Evolutionary conservation across 2,329 filamentous ascomycete species (phyloP), one percentile per base, ranked within the genome.

Genomic region (Neopestalotiopsis sp.): DNA sequence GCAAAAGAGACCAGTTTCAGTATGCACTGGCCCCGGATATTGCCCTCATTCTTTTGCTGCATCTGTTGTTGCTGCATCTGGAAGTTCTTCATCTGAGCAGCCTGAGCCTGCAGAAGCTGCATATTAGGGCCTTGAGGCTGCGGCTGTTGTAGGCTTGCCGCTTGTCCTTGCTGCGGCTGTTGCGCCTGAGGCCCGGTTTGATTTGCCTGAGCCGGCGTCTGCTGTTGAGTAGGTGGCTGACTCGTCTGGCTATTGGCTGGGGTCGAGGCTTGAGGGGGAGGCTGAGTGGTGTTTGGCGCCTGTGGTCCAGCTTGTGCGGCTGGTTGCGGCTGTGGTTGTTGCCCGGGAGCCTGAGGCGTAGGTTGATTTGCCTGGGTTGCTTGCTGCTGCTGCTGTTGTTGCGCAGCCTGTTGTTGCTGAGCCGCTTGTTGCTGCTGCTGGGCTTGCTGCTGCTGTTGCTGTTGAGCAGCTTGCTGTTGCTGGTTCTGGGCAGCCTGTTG

Each of bases 1-100:
- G 88, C 81, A 76, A 91, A 91, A 71, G 88, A 87, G 80, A 89
- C 85, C 58, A 92, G 78, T 75, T 86, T 89, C 68, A 91, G 78
- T 53, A 91, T 74, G 71, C 87, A 90, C 68, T 88, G 84, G 3
- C 87, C 84, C 75, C 88, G 90, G 79, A 88, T 83, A 56, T 81
- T 80, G 62, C 84, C 85, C 66, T 82, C 82, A 71, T 84, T 84
- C 72, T 87, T 85, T 53, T 53, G 42, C 67, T 86, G 85, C 69
- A 85, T 81, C 66, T 83, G 76, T 53, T 82, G 77, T 73, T 81
- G 73, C 58, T 80, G 83, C 78, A 61, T 49, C 45, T 67, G 64
- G 14, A 75, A 72, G 62, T 76, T 74, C 69, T 79, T 79, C 69
- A 77, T 75, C 42, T 79, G 73, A 5, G 71, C 73, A 14, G 59